Evolutionary conservation across 1,284 basidiomycete genomes (phyloP), one percentile per base, ranked within the genome.

Genomic region (Trametes polyzona): DNA sequence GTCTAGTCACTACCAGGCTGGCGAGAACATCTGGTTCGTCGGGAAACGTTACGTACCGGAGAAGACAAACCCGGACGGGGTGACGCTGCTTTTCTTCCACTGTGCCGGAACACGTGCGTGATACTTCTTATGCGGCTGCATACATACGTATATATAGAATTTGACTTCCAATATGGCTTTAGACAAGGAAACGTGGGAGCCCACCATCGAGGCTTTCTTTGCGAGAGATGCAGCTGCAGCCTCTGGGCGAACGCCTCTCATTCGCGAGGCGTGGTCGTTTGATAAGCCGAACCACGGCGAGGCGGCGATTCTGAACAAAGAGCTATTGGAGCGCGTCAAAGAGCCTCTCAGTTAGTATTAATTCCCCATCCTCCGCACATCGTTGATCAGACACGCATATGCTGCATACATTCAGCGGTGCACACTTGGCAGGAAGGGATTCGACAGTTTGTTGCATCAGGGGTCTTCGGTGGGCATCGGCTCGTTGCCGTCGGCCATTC

Each of bases 151-250:
- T n/a, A n/a, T n/a, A n/a, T n/a, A n/a, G n/a, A n/a, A n/a, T n/a
- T n/a, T 36, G n/a, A 41, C 2, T 41, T 23, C 14, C 9, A 27
- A 9, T 16, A 24, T 27, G 24, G 14, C 9, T 32, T 6, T 19
- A 67, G 64, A 70, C 61, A 71, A 72, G 57, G 70, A 72, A 52
- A 52, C 65, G 11, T 71, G 66, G 65, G 70, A 71, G 59, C 69
- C 69, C 14, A 64, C 62, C 8, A 48, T 70, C 6, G 41, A 61
- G 4, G 37, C 43, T 7, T 49, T 71, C 1, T 65, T 67, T 47
- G 49, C 61, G 23, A 40, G 61, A 14, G 48, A 52, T n/a, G 35
- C 42, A 14, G 16, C 41, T 7, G 26, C 7, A n/a, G 12, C 24
- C 11, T 17, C 10, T 10, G 9, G 9, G 35, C 40, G 21, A 42